Evolutionary conservation across 1,139 yeast genomes (phyloP).

Genomic region (Yueomyces sp.): DNA sequence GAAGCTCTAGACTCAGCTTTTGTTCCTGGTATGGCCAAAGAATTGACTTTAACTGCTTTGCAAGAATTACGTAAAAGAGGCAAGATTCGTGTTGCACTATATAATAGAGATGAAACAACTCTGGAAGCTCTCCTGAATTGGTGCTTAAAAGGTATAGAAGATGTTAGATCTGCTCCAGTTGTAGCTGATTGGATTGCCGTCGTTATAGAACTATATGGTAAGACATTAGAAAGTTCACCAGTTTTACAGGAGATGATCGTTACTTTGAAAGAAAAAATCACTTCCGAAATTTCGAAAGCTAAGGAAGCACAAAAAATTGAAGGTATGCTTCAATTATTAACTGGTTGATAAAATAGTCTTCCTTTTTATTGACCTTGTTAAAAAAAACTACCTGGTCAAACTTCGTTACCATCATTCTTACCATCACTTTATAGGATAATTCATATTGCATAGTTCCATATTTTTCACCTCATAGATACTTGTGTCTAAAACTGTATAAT

Average conservation of each 20-base stretch:
- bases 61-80: constrained; percentile 82
- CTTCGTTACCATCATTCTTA: background rate
- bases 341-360: constrained; percentile 15
- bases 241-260: constrained; percentile 62
- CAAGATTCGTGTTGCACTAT: constrained; percentile 64
- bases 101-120: constrained; percentile 75
- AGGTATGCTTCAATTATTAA: constrained; percentile 84
- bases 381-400: background rate
- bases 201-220: constrained; percentile 67
- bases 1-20: constrained; percentile 88
- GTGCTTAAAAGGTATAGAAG: constrained; percentile 67
- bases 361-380: background rate
- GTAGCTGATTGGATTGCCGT: constrained; percentile 79
- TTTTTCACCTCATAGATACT: too few species aligned
- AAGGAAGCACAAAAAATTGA: constrained; percentile 80
- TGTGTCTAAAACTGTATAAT: too few species aligned
- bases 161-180: constrained; percentile 60
- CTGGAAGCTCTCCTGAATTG: constrained; percentile 78
- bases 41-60: constrained; percentile 66
- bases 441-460: too few species aligned
- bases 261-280: constrained; percentile 47
- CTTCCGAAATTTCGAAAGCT: constrained; percentile 61
- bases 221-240: constrained; percentile 60
- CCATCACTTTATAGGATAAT: background rate
- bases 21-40: constrained; percentile 62